A percentile compares a stretch with the other conserved stretches of the same genome.
Evolutionary conservation across 305 asterid species (phyloP).

Genomic region (Fraxinus nigra): DNA sequence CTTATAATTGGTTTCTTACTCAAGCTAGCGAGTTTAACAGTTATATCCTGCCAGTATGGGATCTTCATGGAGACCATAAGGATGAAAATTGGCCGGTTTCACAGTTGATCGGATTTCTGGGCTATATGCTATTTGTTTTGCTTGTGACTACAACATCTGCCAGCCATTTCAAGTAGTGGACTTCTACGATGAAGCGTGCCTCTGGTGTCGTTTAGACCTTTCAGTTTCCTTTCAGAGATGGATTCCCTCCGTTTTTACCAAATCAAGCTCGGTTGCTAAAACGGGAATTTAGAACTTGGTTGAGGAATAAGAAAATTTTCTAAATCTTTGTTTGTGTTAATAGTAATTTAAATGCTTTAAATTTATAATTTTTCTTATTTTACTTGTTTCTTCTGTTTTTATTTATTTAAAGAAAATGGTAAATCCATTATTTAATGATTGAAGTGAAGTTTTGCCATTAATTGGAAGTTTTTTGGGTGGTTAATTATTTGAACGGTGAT

Average conservation of each 20-base stretch:
- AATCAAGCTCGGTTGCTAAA: neutral
- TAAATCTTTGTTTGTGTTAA: neutral
- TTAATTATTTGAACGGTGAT: no score
- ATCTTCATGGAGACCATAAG: neutral
- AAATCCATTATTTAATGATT: neutral
- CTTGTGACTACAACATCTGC: neutral
- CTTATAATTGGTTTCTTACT: neutral
- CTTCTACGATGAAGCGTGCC: neutral
- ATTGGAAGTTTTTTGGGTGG: neutral
- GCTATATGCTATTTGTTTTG: neutral
- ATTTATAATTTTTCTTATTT: no score
- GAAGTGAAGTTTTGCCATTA: neutral
- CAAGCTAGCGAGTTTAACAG: neutral
- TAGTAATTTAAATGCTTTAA: neutral
- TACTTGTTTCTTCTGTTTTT: no score
- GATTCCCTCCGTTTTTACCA: neutral
- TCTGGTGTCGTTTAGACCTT: neutral
- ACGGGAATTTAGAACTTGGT: neutral
- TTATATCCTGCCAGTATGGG: neutral
- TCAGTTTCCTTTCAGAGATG: neutral
- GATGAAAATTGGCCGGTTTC: neutral
- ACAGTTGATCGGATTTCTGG: neutral
- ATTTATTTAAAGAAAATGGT: neutral
- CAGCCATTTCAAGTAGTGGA: neutral
- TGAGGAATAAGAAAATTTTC: neutral